Base-by-base conservation (phyloP, 352 stramenopile species). In the Aphanomyces euteiches region DNA sequence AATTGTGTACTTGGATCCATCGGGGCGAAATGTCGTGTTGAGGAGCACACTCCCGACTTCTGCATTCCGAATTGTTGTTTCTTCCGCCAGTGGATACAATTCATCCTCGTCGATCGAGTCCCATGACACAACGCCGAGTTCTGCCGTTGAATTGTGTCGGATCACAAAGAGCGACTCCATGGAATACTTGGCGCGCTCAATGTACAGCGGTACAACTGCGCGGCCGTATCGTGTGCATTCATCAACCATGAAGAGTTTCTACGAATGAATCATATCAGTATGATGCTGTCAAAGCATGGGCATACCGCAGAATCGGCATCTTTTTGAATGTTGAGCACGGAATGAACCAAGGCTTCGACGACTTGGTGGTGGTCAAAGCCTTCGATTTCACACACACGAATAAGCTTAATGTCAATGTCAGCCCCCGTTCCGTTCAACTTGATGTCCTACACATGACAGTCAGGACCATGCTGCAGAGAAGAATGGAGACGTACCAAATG, bases 81-180 rank as follows among this genome's bases (percentile, higher is more conserved):
- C 82, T 1, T 79, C 81, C 28, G 77, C 66, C 34, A 83, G 74
- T 28, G 82, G 82, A 37, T 93, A 89, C 67, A 93, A 69, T 56
- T 90, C 85, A 21, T 93, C 83, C 50, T 79, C 59, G 36, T 75
- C 75, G 54, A 93, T 87, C 17, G 78, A 84, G 36, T 93, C 85
- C 85, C 85, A 93, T 39, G 77, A 82, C 72, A 90, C 80, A 48
- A 89, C 80, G 54, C 82, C 78, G 54, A 74, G 85, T 58, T 84
- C 72, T 48, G 86, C 81, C 15, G 67, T 75, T 5, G 84, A 76
- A 8, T 80, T 72, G 38, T 83, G 83, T 67, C 81, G 82, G 36
- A 91, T 77, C 36, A 93, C 67, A 65, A 91, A 89, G 67, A 90
- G 90, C 67, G 82, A 90, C 74, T 93, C 83, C 75, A 91, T 79